Evolutionary conservation across 1,284 basidiomycete genomes (phyloP).

Genomic region (Leccinum olivaceoglutinosum): DNA sequence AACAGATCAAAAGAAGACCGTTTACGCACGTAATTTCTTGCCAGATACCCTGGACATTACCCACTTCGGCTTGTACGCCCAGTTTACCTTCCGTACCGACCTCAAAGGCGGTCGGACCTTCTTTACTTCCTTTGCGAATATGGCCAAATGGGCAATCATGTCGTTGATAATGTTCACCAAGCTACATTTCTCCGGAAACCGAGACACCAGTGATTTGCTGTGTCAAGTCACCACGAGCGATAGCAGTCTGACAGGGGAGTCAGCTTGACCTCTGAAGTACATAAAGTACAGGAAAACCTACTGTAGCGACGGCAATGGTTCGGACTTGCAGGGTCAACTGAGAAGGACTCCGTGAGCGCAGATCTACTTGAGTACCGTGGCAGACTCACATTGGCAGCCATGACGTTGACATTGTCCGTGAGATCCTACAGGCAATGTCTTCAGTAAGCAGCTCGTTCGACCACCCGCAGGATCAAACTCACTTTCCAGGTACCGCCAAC

Average conservation of each 20-base stretch:
- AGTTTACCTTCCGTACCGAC: constrained; percentile 96
- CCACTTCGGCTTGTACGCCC: constrained; percentile 95
- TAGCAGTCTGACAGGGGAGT: constrained; percentile 62
- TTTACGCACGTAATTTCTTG: constrained; percentile 90
- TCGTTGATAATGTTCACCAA: constrained; percentile 93
- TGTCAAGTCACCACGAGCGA: constrained; percentile 90
- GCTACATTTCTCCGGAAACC: constrained; percentile 92
- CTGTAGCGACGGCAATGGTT: constrained; percentile 89
- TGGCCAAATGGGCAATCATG: constrained; percentile 94
- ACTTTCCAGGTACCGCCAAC: constrained; percentile 97
- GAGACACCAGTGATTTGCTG: constrained; percentile 91
- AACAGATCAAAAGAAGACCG: background rate
- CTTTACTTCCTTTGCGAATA: constrained; percentile 93
- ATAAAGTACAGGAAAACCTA: constrained; percentile 19
- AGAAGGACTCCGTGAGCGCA: constrained; percentile 8
- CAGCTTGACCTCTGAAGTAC: background rate
- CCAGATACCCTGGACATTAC: constrained; percentile 97
- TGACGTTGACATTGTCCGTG: constrained; percentile 91
- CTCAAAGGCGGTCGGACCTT: constrained; percentile 80
- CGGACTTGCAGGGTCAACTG: constrained; percentile 92
- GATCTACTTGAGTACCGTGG: background rate
- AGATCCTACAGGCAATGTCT: constrained; percentile 48
- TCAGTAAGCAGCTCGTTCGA: constrained; percentile 1
- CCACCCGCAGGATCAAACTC: constrained; percentile 30
- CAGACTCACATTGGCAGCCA: constrained; percentile 71